Evolutionary conservation across 495 filamentous ascomycete genomes (phyloP).

Genomic region (Aspergillus avenaceus): DNA sequence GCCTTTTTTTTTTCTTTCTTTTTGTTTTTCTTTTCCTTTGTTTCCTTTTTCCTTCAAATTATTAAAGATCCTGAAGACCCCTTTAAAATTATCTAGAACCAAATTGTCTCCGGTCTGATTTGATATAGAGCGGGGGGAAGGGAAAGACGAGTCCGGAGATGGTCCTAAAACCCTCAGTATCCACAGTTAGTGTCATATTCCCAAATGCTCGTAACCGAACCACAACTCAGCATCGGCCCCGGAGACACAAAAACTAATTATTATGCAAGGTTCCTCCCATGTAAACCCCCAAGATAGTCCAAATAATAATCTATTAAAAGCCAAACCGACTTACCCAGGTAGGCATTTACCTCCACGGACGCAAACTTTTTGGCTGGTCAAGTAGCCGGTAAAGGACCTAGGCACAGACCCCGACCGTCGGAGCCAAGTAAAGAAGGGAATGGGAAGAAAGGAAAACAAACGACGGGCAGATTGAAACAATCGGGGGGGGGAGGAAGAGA

Average conservation of each 20-base stretch:
- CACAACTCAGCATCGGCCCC: slow-evolving; percentile 8
- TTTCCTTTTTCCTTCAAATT: background rate
- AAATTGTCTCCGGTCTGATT: background rate
- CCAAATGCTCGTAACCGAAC: slow-evolving; percentile 12
- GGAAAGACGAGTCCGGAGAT: slow-evolving; percentile 7
- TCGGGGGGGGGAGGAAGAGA: background rate
- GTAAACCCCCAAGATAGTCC: slow-evolving; percentile 7
- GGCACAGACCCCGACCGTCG: slow-evolving; percentile 16
- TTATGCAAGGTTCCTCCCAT: slow-evolving; percentile 5
- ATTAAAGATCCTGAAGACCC: background rate
- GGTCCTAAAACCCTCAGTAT: slow-evolving; percentile 7
- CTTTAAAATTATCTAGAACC: slow-evolving; percentile 6
- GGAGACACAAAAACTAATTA: slow-evolving; percentile 2
- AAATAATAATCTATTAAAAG: background rate
- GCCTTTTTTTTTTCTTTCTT: background rate
- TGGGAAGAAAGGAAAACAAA: slow-evolving; percentile 7
- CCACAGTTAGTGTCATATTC: slow-evolving; percentile 18
- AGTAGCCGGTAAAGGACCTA: slow-evolving; percentile 5
- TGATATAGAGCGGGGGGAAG: background rate
- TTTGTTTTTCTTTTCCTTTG: background rate
- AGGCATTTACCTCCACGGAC: slow-evolving; percentile 11
- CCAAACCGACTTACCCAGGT: slow-evolving; percentile 10
- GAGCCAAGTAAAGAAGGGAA: background rate
- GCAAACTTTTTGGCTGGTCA: slow-evolving; percentile 19
- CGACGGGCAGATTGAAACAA: background rate